Conservation (phyloP, 2,329 filamentous ascomycete species). For the Trichophaea hybrida region DNA sequence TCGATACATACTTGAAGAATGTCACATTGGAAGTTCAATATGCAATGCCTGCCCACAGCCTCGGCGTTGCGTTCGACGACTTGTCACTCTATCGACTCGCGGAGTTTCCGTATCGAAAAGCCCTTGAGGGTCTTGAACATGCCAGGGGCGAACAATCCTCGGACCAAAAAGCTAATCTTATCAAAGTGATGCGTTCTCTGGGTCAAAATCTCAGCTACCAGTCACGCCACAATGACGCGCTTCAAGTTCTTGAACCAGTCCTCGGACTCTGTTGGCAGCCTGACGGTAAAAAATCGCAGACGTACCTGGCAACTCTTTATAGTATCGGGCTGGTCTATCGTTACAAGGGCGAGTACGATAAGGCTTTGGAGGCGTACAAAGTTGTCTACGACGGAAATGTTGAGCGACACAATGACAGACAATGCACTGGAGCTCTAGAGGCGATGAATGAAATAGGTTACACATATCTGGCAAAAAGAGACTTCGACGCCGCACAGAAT, state of each 20-base stretch:
- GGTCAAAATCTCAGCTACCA: neutral
- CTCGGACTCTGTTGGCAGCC: neutral
- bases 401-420: neutral
- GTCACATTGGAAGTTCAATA: neutral
- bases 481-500: neutral
- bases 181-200: neutral
- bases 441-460: neutral
- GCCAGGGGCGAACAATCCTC: neutral
- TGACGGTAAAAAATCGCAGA: neutral
- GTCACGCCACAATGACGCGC: neutral
- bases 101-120: neutral
- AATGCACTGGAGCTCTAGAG: neutral
- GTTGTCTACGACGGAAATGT: neutral
- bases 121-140: neutral
- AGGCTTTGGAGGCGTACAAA: neutral
- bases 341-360: neutral
- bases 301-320: neutral
- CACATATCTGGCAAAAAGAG: neutral
- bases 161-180: neutral
- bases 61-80: neutral
- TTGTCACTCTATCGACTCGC: neutral
- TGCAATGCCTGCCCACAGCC: neutral
- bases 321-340: neutral
- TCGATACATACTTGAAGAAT: constrained; percentile 2
- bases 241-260: neutral